phyloP scores from a whole-genome alignment of 306 rosid species.

The Begonia peltatifolia region DNA sequence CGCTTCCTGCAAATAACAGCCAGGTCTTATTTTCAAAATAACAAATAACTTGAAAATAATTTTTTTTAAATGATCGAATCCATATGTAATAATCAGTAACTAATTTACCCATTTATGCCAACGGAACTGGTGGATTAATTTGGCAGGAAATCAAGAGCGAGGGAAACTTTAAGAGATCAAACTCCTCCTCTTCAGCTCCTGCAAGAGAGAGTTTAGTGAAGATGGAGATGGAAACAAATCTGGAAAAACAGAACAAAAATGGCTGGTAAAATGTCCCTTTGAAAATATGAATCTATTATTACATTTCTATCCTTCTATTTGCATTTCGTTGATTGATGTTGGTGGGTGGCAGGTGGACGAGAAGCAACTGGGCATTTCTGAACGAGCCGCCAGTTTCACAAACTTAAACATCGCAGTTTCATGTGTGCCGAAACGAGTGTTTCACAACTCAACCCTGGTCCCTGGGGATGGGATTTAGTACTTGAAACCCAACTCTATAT shows the following conservation, averaged over 20 bases:
- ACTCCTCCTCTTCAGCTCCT: conserved; percentile 13
- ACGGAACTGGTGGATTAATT: neutral
- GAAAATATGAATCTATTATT: neutral
- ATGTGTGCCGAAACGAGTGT: conserved; percentile 26
- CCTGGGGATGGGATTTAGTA: no score
- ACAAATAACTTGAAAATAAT: neutral
- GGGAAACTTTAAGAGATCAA: conserved; percentile 23
- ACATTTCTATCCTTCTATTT: neutral
- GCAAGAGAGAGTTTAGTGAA: conserved; percentile 7
- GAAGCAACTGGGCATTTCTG: conserved; percentile 82
- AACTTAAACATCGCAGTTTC: conserved; percentile 43
- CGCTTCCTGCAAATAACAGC: conserved; percentile 6
- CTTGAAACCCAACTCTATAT: no score
- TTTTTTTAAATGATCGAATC: neutral
- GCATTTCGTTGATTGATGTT: neutral
- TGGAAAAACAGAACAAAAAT: conserved; percentile 32
- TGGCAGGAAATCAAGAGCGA: conserved; percentile 10
- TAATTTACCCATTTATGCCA: neutral
- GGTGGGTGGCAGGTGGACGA: conserved; percentile 52
- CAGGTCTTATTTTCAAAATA: conserved; percentile 18
- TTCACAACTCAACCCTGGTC: no score
- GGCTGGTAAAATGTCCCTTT: conserved; percentile 30
- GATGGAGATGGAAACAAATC: conserved; percentile 15
- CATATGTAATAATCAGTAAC: neutral
- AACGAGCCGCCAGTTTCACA: conserved; percentile 55